Base-by-base conservation (phyloP, 2,329 filamentous ascomycete genomes). In the Colletotrichum echinochloae region DNA sequence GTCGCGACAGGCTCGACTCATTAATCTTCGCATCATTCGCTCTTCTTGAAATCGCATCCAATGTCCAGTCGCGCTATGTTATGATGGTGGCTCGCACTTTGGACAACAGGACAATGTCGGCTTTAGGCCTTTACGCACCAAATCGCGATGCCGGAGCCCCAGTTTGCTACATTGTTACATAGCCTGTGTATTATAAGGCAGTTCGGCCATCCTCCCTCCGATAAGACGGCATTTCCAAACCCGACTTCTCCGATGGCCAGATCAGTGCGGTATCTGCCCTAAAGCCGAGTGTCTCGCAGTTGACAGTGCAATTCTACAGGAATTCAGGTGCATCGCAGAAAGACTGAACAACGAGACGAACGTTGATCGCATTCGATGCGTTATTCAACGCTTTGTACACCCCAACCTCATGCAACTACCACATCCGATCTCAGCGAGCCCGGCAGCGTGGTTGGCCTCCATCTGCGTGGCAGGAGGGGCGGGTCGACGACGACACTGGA, bases 381-480 rank as follows among this genome's bases (percentile, higher is more conserved):
- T 30, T 70, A 46, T 41, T 54, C 64, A 66, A 49, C 37, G 51
- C 67, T 52, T 26, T 33, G 52, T 61, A 54, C 26, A 68, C 48
- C 44, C 55, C 65, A 68, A 41, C 64, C 59, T 71, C 68, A 71
- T 71, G 68, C 64, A 68, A 52, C 51, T 55, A 59, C 59, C 57
- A 59, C 65, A 60, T 68, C 68, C 48, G 65, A 60, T 63, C 37
- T 59, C 60, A 57, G 65, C 37, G 52, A 63, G 64, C 65, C 64
- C 65, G 37, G 59, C 30, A 54, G 33, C 51, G 26, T 54, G 68
- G 68, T 35, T 59, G 57, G 51, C 44, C 59, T 52, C 39, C 57
- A 59, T 71, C 52, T 54, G 52, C 66, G 59, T 52, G 49, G 20
- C 52, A 62, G 52, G 59, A 70, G 57, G 52, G 56, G 49, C 66